Evolutionary conservation across 2,329 filamentous ascomycete species (phyloP), one percentile per base, ranked within the genome.

Genomic region (Thielaviopsis punctulata): DNA sequence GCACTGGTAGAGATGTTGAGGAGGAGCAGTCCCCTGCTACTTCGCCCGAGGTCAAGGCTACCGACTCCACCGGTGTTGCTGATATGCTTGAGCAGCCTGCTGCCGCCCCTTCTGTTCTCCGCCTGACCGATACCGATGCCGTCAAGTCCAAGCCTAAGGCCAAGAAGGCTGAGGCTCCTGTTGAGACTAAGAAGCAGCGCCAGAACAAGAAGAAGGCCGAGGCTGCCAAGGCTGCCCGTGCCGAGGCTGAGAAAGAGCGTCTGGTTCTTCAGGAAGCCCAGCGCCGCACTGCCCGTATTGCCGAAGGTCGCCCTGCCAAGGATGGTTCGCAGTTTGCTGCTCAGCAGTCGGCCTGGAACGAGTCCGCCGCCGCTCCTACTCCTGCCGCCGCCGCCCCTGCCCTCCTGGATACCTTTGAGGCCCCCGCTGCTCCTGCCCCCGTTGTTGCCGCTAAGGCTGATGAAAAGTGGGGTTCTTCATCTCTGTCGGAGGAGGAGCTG

Each of bases 151-250:
- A 76, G 56, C 80, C 81, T 57, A 80, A 80, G 68, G 71, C 76
- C 60, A 68, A 72, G 58, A 78, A 81, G 69, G 69, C 73, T 41
- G 72, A 77, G 57, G 80, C 86, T 65, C 74, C 76, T 48, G 76
- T 75, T 18, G 85, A 95, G 72, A 84, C 83, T 19, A 95, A 95
- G 82, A 95, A 95, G 73, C 86, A 94, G 71, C 82, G 88, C 55
- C 89, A 95, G 71, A 92, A 95, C 70, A 79, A 82, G 59, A 80
- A 84, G 71, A 95, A 95, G 79, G 80, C 77, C 36, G 88, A 95
- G 68, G 82, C 80, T 54, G 80, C 80, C 61, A 92, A 86, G 73
- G 71, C 73, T 25, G 73, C 77, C 53, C 80, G 84, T 25, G 82
- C 89, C 62, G 83, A 85, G 60, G 79, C 83, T 1, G 89, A 95